Evolutionary conservation across 225 moss, liverwort and hornwort species (phyloP), one percentile per base, ranked within the genome.

Genomic region (Rhytidiadelphus loreus): DNA sequence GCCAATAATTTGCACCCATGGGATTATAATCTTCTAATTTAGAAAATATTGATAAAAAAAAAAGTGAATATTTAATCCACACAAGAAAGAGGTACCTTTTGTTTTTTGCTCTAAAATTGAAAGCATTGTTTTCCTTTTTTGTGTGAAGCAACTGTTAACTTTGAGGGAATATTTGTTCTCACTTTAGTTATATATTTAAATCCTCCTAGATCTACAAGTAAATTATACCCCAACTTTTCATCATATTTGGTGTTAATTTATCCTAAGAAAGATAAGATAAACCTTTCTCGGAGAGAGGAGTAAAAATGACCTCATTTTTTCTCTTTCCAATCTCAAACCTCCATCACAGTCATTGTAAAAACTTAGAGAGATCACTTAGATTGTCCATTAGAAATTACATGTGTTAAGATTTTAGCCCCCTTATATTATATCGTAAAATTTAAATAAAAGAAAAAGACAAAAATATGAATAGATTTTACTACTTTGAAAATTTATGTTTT

Each of bases 41-140:
- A 7, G 7, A 23, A 68, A 24, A 69, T 23, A 13, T 68, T 39
- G 23, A 68, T n/a, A 7, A 24, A 22, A n/a, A 68, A 69, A 69
- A 1, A 6, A 7, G 8, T 24, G 1, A 14, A 69, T 8, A 41
- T 41, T 24, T 25, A 70, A 70, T 25, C 14, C 1, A 14, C 8
- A 8, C 0, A 3, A 0, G 8, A 70, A 24, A 0, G 39, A 69
- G 4, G 6, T 39, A 41, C 25, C 7, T 14, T 28, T 44, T 72
- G 17, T 72, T 44, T 29, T 6, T 16, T 44, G 3, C 10, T 16
- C 16, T 44, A 44, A 29, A 44, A 72, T 72, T 44, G 17, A 72
- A 72, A 28, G 10, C 10, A 28, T 44, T 72, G 44, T 28, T 28
- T 43, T 29, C 9, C 0, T 26, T 7, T 72, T 16, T 28, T 16